phyloP scores from a whole-genome alignment of 2,329 filamentous ascomycete genomes.

The Teratosphaeriaceae sp. region DNA sequence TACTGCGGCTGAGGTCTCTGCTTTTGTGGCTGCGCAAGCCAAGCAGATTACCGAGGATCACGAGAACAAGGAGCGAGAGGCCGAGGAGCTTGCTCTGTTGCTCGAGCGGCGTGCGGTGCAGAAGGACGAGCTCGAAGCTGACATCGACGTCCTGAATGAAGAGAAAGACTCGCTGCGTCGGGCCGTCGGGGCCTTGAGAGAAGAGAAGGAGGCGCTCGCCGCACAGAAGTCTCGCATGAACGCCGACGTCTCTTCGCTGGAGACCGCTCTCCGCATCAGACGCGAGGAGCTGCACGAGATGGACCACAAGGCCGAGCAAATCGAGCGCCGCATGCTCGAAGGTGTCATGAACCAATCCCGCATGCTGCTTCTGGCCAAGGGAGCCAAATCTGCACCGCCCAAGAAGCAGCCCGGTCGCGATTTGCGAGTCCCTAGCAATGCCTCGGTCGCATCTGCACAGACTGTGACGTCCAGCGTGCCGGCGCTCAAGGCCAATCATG shows the following conservation, averaged over 20 bases:
- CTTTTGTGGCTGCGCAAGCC: conserved; percentile 72
- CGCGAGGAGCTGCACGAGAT: conserved; percentile 87
- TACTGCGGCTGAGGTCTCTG: conserved; percentile 76
- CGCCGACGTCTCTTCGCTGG: conserved; percentile 82
- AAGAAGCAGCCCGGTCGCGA: conserved; percentile 35
- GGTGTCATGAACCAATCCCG: conserved; percentile 95
- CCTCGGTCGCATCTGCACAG: conserved; percentile 38
- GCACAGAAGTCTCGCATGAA: conserved; percentile 73
- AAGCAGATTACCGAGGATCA: conserved; percentile 69
- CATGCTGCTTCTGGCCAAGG: conserved; percentile 72
- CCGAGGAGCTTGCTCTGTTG: conserved; percentile 72
- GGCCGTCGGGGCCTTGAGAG: conserved; percentile 52
- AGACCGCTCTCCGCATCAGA: conserved; percentile 81
- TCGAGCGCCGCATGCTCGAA: conserved; percentile 89
- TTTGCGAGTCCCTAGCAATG: conserved; percentile 33
- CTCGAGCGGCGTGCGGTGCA: conserved; percentile 68
- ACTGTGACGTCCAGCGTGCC: conserved; percentile 31
- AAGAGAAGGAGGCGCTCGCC: conserved; percentile 67
- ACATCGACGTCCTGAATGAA: conserved; percentile 39
- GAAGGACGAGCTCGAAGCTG: conserved; percentile 51
- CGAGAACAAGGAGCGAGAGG: conserved; percentile 69
- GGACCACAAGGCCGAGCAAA: conserved; percentile 77
- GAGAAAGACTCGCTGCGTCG: conserved; percentile 43
- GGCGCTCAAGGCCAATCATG: conserved; percentile 23
- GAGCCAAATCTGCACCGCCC: conserved; percentile 35